These are phyloP conservation scores for Salpingoeca rosetta DNA, from an alignment of 78 protist genomes.

Conservation along the genomic window DNA sequence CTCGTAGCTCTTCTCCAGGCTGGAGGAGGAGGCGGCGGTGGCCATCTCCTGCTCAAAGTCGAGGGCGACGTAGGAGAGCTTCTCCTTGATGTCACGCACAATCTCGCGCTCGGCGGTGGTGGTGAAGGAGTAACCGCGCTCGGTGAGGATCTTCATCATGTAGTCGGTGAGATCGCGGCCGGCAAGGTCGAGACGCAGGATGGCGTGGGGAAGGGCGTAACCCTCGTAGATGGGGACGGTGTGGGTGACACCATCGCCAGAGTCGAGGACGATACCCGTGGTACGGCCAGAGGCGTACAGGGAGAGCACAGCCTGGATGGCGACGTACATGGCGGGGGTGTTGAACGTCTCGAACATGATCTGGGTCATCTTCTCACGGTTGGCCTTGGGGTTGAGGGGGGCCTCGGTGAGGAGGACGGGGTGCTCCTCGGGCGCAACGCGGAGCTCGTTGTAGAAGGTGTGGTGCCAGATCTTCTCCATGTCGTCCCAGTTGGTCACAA, in stretches of 20 bases:
- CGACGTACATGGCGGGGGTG: slow-evolving; percentile 75
- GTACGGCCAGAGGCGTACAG: slow-evolving; percentile 78
- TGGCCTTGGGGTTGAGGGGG: slow-evolving; percentile 93
- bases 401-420: slow-evolving; percentile 93
- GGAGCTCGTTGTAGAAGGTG: slow-evolving; percentile 87
- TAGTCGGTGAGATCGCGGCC: slow-evolving; percentile 87
- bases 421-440: slow-evolving; percentile 91
- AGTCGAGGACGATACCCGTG: slow-evolving; percentile 91
- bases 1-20: slow-evolving; percentile 59
- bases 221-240: slow-evolving; percentile 94
- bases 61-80: slow-evolving; percentile 67
- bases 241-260: slow-evolving; percentile 92
- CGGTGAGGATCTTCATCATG: slow-evolving; percentile 71
- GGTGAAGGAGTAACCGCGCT: slow-evolving; percentile 85
- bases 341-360: slow-evolving; percentile 95
- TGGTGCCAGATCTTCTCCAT: slow-evolving; percentile 96
- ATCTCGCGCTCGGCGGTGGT: slow-evolving; percentile 92
- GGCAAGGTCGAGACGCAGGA: slow-evolving; percentile 80
- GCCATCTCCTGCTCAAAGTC: slow-evolving; percentile 72
- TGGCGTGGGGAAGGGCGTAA: slow-evolving; percentile 71
- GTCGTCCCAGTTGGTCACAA: slow-evolving; percentile 96
- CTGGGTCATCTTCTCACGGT: slow-evolving; percentile 88
- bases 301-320: slow-evolving; percentile 77
- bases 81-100: slow-evolving; percentile 83
- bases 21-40: slow-evolving; percentile 55